Evolutionary conservation across 805 yeast species (phyloP).

Genomic region (Metschnikowia aberdeeniae): DNA sequence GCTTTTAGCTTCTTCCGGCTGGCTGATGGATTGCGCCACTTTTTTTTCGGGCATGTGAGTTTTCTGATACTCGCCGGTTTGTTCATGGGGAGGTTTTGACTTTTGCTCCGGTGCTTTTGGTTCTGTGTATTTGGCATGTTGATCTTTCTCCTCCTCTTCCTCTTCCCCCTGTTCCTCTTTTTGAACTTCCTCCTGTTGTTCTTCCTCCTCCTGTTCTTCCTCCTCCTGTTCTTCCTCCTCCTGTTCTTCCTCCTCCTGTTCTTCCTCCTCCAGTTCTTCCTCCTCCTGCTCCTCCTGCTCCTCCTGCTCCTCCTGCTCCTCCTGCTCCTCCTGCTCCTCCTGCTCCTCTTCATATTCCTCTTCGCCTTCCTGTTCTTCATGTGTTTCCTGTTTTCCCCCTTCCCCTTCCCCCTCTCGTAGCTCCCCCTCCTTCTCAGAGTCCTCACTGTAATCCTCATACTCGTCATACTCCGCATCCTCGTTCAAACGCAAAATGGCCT

Average conservation of each 20-base stretch:
- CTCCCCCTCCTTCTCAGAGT: constrained; percentile 11
- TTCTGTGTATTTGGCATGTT: not conserved
- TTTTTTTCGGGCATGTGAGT: not conserved
- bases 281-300: too few relatives aligned
- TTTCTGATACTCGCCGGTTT: not conserved
- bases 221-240: too few relatives aligned
- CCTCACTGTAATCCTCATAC: constrained; percentile 33
- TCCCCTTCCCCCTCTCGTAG: not conserved
- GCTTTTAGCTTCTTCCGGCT: not conserved
- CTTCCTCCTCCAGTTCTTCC: too few relatives aligned
- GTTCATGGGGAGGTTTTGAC: not conserved
- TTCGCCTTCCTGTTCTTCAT: not conserved
- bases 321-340: too few relatives aligned
- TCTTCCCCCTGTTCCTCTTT: not conserved
- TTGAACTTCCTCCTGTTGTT: too few relatives aligned
- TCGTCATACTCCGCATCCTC: constrained; percentile 35
- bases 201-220: too few relatives aligned
- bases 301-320: too few relatives aligned
- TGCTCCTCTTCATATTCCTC: too few relatives aligned
- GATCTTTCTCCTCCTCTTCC: not conserved
- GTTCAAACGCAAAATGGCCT: constrained; percentile 37
- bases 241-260: too few relatives aligned
- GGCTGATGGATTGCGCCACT: too few relatives aligned
- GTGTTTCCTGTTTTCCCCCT: constrained; percentile 20
- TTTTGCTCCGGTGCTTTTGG: too few relatives aligned